Conservation (phyloP, 352 stramenopile genomes). For the Phytophthora melonis region DNA sequence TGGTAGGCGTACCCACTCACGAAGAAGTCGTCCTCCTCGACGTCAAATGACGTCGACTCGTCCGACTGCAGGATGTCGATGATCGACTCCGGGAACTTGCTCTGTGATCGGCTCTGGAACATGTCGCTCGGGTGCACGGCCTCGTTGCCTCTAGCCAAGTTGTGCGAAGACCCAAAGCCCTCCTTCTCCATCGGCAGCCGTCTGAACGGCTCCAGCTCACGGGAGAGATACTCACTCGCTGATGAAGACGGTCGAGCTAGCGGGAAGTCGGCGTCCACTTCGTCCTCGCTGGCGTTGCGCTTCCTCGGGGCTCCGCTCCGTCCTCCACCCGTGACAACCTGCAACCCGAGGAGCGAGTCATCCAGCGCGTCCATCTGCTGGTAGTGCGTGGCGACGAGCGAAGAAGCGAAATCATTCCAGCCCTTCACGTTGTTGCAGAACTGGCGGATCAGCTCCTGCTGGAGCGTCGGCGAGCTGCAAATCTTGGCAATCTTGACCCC, state of each 20-base stretch:
- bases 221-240: conserved; percentile 70
- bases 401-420: conserved; percentile 75
- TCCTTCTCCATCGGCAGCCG: conserved; percentile 77
- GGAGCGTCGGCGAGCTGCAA: conserved; percentile 72
- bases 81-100: conserved; percentile 76
- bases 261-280: conserved; percentile 61
- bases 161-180: conserved; percentile 71
- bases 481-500: conserved; percentile 87
- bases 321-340: conserved; percentile 27
- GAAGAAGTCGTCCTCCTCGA: conserved; percentile 61
- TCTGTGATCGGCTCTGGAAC: conserved; percentile 77
- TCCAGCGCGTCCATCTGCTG: conserved; percentile 82
- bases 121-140: conserved; percentile 73
- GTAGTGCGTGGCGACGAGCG: conserved; percentile 76
- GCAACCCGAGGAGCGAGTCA: conserved; percentile 47
- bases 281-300: conserved; percentile 46
- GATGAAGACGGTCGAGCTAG: conserved; percentile 66
- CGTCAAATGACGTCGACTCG: conserved; percentile 62
- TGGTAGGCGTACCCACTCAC: conserved; percentile 77
- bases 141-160: conserved; percentile 64
- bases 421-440: conserved; percentile 69
- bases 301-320: conserved; percentile 29
- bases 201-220: conserved; percentile 72
- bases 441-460: conserved; percentile 82
- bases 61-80: conserved; percentile 74